A percentile compares a stretch with the other conserved stretches of the same genome.
Evolutionary conservation across 768 basidiomycete species (phyloP).

Genomic region (Lentinula detonsa): DNA sequence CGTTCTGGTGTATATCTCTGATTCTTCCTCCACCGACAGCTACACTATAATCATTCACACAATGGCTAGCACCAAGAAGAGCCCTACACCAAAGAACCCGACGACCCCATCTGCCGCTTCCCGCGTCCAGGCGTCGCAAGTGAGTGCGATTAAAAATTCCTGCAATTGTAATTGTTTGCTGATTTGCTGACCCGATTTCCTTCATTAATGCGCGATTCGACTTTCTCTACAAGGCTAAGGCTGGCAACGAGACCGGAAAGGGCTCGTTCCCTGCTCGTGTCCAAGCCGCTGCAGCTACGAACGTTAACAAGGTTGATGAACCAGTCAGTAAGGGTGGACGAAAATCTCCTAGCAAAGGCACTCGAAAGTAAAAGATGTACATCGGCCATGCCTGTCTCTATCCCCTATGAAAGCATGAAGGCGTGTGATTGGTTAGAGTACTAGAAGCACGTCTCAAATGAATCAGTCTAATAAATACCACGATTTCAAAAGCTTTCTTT

Average conservation of each 20-base stretch:
- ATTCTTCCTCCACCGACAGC: neutral
- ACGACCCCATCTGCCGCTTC: neutral
- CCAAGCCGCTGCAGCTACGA: neutral
- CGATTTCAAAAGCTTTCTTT: no score
- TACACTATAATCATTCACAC: neutral
- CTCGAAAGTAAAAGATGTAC: neutral
- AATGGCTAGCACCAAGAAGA: neutral
- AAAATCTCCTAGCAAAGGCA: neutral
- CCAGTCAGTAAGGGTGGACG: neutral
- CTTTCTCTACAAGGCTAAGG: neutral
- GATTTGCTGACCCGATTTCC: neutral
- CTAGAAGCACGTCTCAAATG: no score
- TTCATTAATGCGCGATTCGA: neutral
- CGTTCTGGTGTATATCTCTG: neutral
- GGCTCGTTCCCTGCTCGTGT: constrained; percentile 1
- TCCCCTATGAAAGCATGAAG: neutral
- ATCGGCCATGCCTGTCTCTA: neutral
- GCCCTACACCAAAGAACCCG: constrained; percentile 1
- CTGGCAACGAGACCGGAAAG: constrained; percentile 1
- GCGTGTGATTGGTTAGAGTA: no score
- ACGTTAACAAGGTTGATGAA: neutral
- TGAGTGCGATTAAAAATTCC: neutral
- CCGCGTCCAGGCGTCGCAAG: constrained; percentile 6
- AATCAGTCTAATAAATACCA: no score
- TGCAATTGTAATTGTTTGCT: neutral